These are phyloP conservation scores for Dictyostelium brefeldianum DNA, from an alignment of 78 protist species.

Conservation along the genomic window DNA sequence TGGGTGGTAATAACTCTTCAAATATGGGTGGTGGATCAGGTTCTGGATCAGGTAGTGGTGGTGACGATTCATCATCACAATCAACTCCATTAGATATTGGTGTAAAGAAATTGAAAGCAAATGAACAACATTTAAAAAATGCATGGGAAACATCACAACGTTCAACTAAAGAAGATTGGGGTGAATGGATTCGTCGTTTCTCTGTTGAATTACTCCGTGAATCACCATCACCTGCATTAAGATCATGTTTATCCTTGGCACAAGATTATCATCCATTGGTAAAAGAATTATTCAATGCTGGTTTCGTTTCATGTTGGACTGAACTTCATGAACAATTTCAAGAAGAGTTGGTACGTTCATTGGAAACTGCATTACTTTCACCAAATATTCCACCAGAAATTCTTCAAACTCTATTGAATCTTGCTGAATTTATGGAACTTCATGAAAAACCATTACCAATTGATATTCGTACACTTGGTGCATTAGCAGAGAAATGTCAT, in stretches of 20 bases:
- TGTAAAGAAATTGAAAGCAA: slow-evolving; percentile 79
- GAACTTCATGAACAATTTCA: slow-evolving; percentile 89
- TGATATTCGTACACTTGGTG: slow-evolving; percentile 88
- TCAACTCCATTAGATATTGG: slow-evolving; percentile 49
- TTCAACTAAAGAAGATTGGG: slow-evolving; percentile 96
- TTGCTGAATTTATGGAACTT: slow-evolving; percentile 98
- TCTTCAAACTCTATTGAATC: slow-evolving; percentile 91
- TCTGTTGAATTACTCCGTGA: slow-evolving; percentile 93
- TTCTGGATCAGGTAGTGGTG: neutral
- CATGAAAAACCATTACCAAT: slow-evolving; percentile 94
- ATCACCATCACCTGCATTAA: slow-evolving; percentile 97
- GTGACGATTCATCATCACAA: neutral
- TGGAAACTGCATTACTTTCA: slow-evolving; percentile 78
- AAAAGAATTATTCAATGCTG: slow-evolving; percentile 97
- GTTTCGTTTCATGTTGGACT: slow-evolving; percentile 96
- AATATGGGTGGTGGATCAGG: neutral
- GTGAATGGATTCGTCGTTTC: slow-evolving; percentile 96
- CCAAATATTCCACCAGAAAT: slow-evolving; percentile 95
- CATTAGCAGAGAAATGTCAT: slow-evolving; percentile 95
- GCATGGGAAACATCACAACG: slow-evolving; percentile 94
- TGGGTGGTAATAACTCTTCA: slow-evolving; percentile 1
- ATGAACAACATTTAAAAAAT: slow-evolving; percentile 84
- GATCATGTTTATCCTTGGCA: slow-evolving; percentile 94
- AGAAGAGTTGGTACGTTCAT: slow-evolving; percentile 64
- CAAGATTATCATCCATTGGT: slow-evolving; percentile 93